Base-by-base conservation (phyloP, 1,139 yeast genomes). In the Magnusiomyces fungicola region DNA sequence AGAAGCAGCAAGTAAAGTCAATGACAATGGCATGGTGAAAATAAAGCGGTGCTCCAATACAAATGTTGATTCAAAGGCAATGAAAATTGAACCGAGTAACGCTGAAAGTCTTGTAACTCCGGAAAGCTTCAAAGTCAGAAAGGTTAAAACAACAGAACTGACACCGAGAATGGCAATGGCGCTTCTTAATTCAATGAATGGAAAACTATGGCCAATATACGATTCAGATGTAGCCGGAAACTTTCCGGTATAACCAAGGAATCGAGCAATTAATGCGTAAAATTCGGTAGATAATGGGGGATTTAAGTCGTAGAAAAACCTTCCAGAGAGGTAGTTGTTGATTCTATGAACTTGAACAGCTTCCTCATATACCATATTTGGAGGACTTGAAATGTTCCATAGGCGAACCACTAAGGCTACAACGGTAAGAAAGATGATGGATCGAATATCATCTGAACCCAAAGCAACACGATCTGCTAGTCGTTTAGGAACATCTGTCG, bases 211-310 rank as follows among this genome's bases (percentile, higher is more conserved):
- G 18, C 58, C 61, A 14, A 57, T 38, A 56, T 64, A 75, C 2
- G 58, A 53, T 3, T 68, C 68, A 16, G 75, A 2, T 12, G 5
- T 77, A 2, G 16, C 18, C 10, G 38, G 21, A 33, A 71, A 66
- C 4, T 58, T 55, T 0, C 81, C 83, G 53, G 72, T 64, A 66
- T 76, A 80, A 1, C 76, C 75, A 23, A 64, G 61, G 2, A 69
- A 16, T 22, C 63, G 56, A 0, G 78, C 74, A 10, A 79, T 55
- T 55, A 68, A 65, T 44, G 72, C 70, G 58, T 72, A 80, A 1
- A 79, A 50, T 52, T 83, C 58, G 42, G 76, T 71, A 4, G 70
- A 75, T 40, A 83, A 66, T 1, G 90, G 89, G 0, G 90, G 89
- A 50, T 81, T 78, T 2, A 74, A 71, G 55, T 78, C 84, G 18